Evolutionary conservation across 176 grass and related monocot species (phyloP).

Genomic region (Zizania latifolia): DNA sequence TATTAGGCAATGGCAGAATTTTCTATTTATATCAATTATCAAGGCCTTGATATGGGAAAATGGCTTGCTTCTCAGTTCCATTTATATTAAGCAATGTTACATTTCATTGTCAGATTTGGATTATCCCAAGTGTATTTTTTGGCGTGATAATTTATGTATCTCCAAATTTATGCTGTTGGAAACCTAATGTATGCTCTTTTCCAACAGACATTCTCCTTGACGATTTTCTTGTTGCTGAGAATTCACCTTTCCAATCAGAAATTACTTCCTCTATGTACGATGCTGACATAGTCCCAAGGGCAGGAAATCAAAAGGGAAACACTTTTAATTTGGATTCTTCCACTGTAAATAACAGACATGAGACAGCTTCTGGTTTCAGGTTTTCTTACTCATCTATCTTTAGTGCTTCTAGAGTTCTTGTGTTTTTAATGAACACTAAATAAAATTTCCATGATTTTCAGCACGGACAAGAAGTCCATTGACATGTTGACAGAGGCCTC

Average conservation of each 20-base stretch:
- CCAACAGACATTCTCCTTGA: constrained; percentile 75
- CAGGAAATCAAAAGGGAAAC: constrained; percentile 42
- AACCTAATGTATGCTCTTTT: constrained; percentile 32
- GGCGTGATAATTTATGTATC: not conserved
- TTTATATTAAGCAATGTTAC: not conserved
- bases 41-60: constrained; percentile 3
- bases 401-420: not conserved
- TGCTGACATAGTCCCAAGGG: constrained; percentile 45
- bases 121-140: not conserved
- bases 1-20: no score
- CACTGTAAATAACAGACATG: constrained; percentile 55
- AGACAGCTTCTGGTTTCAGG: constrained; percentile 40
- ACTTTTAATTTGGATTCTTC: constrained; percentile 36
- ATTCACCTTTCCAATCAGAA: constrained; percentile 83
- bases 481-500: constrained; percentile 93
- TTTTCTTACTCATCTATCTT: constrained; percentile 31
- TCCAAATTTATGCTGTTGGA: constrained; percentile 13
- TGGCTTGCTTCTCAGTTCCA: constrained; percentile 13
- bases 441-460: constrained; percentile 23
- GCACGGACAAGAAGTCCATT: constrained; percentile 76
- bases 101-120: not conserved
- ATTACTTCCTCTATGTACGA: constrained; percentile 53
- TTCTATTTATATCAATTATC: constrained; percentile 8
- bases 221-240: constrained; percentile 91
- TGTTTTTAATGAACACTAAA: constrained; percentile 28